Percentiles rank a stretch among this genome's conserved stretches.
phyloP scores from a whole-genome alignment of 2,329 filamentous ascomycete species.

The Ilyonectria destructans region DNA sequence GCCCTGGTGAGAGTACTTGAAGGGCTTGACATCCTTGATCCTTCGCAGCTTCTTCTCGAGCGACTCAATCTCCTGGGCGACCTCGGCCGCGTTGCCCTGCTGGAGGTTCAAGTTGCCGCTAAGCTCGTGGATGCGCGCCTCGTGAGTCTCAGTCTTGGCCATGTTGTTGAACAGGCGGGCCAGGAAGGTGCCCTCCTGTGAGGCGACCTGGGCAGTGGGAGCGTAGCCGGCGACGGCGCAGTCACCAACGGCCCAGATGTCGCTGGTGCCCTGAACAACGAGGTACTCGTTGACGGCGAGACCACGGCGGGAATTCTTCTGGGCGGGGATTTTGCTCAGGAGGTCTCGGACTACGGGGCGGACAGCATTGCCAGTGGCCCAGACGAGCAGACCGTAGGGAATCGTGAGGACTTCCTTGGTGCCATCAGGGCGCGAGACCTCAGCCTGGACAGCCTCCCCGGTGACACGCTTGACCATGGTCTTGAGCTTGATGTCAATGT shows the following conservation, averaged over 20 bases:
- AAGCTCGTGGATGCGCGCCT: constrained; percentile 81
- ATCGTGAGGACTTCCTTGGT: constrained; percentile 86
- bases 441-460: constrained; percentile 92
- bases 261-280: constrained; percentile 95
- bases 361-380: constrained; percentile 97
- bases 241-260: constrained; percentile 98
- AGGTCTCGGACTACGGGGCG: constrained; percentile 92
- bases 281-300: constrained; percentile 99
- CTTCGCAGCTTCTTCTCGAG: constrained; percentile 90
- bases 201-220: constrained; percentile 95
- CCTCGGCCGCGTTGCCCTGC: constrained; percentile 78
- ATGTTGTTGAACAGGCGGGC: constrained; percentile 98
- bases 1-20: constrained; percentile 98
- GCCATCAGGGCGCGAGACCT: constrained; percentile 86
- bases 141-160: constrained; percentile 92
- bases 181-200: constrained; percentile 95
- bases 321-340: constrained; percentile 91
- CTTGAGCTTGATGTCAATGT: constrained; percentile 97
- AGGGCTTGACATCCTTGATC: constrained; percentile 95
- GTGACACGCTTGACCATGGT: constrained; percentile 99
- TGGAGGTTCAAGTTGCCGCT: constrained; percentile 74
- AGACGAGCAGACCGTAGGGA: constrained; percentile 96
- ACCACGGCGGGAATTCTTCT: constrained; percentile 95
- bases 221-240: constrained; percentile 98
- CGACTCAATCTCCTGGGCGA: constrained; percentile 83